These are phyloP conservation scores for Cantharellus cinnabarinus DNA, from an alignment of 768 basidiomycete species.

Conservation along the genomic window DNA sequence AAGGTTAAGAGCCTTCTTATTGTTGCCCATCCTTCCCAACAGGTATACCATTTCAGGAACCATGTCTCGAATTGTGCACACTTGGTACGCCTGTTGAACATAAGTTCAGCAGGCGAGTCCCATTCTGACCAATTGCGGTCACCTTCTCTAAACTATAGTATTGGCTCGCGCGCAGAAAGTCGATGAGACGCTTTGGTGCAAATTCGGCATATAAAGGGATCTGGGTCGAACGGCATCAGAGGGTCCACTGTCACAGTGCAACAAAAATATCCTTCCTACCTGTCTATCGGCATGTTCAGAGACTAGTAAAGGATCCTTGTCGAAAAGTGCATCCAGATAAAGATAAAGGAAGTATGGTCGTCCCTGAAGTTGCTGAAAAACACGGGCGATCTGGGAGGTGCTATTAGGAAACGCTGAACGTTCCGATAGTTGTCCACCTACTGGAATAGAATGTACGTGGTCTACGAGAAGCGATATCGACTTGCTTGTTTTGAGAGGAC, in stretches of 20 bases:
- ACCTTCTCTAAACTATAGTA: constrained; percentile 82
- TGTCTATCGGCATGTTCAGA: constrained; percentile 71
- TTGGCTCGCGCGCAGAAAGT: constrained; percentile 77
- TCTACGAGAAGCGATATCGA: constrained; percentile 66
- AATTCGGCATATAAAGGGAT: constrained; percentile 86
- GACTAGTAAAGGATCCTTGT: constrained; percentile 65
- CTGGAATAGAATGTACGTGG: constrained; percentile 91
- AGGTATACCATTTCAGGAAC: constrained; percentile 97
- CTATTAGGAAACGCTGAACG: background rate
- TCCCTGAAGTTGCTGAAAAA: constrained; percentile 66
- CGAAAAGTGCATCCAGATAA: constrained; percentile 78
- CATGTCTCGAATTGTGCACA: constrained; percentile 67
- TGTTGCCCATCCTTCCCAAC: constrained; percentile 93
- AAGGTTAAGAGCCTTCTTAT: constrained; percentile 79
- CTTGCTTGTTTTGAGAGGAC: constrained; percentile 2
- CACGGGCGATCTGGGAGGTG: constrained; percentile 46
- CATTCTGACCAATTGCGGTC: constrained; percentile 2
- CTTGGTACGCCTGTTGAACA: constrained; percentile 48
- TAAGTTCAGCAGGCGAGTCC: background rate
- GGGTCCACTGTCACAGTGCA: background rate
- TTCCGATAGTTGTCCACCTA: constrained; percentile 20
- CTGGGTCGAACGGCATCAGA: constrained; percentile 17
- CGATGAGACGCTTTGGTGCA: constrained; percentile 56
- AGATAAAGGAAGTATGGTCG: constrained; percentile 72
- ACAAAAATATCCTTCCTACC: constrained; percentile 20